These are phyloP conservation scores for Paramyrothecium sp. DNA, from an alignment of 2,329 filamentous ascomycete species.

Conservation along the genomic window DNA sequence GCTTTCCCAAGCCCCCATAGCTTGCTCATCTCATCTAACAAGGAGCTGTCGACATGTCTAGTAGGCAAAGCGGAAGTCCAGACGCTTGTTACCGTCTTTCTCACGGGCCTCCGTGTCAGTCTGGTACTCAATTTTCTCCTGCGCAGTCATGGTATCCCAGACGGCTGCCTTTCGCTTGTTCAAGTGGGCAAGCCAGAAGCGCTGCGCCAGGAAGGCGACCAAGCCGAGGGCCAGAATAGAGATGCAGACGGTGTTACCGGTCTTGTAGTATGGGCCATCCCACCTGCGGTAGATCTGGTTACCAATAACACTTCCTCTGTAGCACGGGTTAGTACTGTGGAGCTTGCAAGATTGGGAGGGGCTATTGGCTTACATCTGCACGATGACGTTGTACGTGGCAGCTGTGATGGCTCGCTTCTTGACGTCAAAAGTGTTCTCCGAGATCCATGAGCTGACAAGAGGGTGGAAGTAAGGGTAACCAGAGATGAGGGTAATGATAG, in stretches of 20 bases:
- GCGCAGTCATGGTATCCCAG: constrained; percentile 44
- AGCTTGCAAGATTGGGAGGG: accelerated
- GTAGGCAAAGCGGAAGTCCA: constrained; percentile 52
- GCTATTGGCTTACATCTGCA: constrained; percentile 32
- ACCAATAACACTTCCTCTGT: constrained; percentile 36
- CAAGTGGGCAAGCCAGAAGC: constrained; percentile 38
- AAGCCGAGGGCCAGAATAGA: constrained; percentile 48
- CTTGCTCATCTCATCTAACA: too few species aligned
- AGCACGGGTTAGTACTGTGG: neutral
- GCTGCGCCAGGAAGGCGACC: constrained; percentile 47
- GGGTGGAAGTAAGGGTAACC: constrained; percentile 60
- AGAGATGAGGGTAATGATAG: constrained; percentile 49
- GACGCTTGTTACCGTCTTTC: constrained; percentile 45
- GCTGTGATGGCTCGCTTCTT: constrained; percentile 48
- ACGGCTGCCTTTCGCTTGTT: constrained; percentile 47
- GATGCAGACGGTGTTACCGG: constrained; percentile 56
- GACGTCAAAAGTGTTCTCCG: constrained; percentile 47
- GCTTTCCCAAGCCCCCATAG: too few species aligned
- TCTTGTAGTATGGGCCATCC: constrained; percentile 56
- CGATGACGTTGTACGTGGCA: constrained; percentile 46
- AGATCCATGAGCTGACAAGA: constrained; percentile 49
- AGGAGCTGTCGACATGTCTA: constrained; percentile 10
- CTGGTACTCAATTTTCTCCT: constrained; percentile 45
- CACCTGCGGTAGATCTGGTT: constrained; percentile 48
- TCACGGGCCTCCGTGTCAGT: constrained; percentile 40